Conservation (phyloP, 352 stramenopile species). For the Phytophthora cactorum region DNA sequence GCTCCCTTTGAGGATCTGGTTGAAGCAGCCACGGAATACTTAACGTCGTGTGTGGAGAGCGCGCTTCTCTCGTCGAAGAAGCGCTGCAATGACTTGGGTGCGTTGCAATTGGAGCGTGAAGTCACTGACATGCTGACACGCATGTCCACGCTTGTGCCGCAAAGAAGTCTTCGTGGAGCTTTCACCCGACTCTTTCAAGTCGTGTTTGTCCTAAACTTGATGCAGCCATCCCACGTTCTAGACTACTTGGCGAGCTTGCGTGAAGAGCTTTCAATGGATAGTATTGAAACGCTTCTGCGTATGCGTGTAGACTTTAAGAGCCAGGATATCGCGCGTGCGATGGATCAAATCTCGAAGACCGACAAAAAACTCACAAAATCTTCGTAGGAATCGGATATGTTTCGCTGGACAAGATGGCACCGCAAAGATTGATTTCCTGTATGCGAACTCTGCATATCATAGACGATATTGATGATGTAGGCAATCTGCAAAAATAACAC, state of each 20-base stretch:
- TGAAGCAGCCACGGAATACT: slow-evolving; percentile 59
- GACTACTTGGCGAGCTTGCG: slow-evolving; percentile 68
- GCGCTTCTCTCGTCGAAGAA: slow-evolving; percentile 62
- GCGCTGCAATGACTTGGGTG: slow-evolving; percentile 80
- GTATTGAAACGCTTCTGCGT: slow-evolving; percentile 61
- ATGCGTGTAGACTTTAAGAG: slow-evolving; percentile 79
- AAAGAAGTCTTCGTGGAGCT: slow-evolving; percentile 61
- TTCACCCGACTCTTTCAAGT: slow-evolving; percentile 85
- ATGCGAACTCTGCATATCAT: too few species aligned
- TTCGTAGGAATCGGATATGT: not conserved
- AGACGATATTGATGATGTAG: too few species aligned
- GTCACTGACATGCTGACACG: slow-evolving; percentile 66
- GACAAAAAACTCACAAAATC: slow-evolving; percentile 7
- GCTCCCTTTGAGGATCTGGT: slow-evolving; percentile 76
- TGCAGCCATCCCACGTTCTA: slow-evolving; percentile 72
- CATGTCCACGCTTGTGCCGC: slow-evolving; percentile 53
- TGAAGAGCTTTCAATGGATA: slow-evolving; percentile 49
- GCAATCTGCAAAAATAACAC: too few species aligned
- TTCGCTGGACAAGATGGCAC: not conserved
- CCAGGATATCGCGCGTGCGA: slow-evolving; percentile 50
- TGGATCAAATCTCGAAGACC: slow-evolving; percentile 40
- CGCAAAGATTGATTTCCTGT: too few species aligned
- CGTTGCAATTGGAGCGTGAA: slow-evolving; percentile 80
- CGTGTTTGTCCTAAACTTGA: slow-evolving; percentile 82
- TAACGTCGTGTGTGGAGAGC: slow-evolving; percentile 64